Evolutionary conservation across 2,329 filamentous ascomycete genomes (phyloP).

Genomic region (Penicillium sp.): DNA sequence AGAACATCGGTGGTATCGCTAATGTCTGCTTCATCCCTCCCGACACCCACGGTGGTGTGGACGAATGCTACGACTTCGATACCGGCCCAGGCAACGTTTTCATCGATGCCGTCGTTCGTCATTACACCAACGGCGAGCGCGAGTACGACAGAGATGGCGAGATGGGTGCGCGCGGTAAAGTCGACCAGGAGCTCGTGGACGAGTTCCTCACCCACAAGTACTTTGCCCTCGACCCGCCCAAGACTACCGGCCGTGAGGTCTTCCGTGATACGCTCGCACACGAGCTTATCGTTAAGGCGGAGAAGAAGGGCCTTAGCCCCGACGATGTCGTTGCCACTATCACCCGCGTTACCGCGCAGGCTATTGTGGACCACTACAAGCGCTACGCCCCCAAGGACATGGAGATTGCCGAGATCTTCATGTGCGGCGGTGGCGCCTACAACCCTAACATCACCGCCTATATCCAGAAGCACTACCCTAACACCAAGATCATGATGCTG

Average conservation of each 20-base stretch:
- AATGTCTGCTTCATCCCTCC: slow-evolving; percentile 51
- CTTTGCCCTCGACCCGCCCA: slow-evolving; percentile 49
- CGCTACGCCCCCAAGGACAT: slow-evolving; percentile 45
- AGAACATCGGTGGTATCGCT: slow-evolving; percentile 58
- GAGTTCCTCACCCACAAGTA: slow-evolving; percentile 50
- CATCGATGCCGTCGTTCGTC: slow-evolving; percentile 53
- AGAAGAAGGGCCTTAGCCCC: slow-evolving; percentile 42
- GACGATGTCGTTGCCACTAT: slow-evolving; percentile 55
- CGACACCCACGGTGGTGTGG: slow-evolving; percentile 20
- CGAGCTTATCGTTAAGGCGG: slow-evolving; percentile 48
- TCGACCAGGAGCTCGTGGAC: slow-evolving; percentile 51
- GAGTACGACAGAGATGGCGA: slow-evolving; percentile 52
- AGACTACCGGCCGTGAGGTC: slow-evolving; percentile 56
- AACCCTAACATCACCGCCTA: slow-evolving; percentile 55
- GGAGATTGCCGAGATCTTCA: slow-evolving; percentile 53
- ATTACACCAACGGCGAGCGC: slow-evolving; percentile 48
- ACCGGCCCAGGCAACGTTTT: slow-evolving; percentile 54
- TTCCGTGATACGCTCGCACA: slow-evolving; percentile 55
- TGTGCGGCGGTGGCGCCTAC: slow-evolving; percentile 56
- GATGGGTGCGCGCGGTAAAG: slow-evolving; percentile 47
- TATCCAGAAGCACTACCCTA: slow-evolving; percentile 48
- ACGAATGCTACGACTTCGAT: slow-evolving; percentile 49
- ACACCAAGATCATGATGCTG: slow-evolving; percentile 50
- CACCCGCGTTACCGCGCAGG: slow-evolving; percentile 56
- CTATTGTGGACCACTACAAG: slow-evolving; percentile 45